A percentile compares a stretch with the other conserved stretches of the same genome.
These are phyloP conservation scores for Letharia lupina DNA, from an alignment of 495 filamentous ascomycete species.

Conservation along the genomic window DNA sequence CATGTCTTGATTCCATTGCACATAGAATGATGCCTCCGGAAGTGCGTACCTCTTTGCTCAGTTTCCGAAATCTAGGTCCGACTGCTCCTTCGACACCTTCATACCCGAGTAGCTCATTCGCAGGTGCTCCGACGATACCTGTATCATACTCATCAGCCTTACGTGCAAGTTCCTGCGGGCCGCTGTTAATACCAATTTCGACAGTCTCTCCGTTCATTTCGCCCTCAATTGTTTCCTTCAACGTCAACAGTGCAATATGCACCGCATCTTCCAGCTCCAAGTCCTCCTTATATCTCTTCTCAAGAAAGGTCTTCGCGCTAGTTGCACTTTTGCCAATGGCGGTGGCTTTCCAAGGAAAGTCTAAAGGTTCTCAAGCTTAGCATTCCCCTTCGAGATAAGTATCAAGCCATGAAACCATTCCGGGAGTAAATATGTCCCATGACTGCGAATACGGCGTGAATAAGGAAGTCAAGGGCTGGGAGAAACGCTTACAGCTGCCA, in stretches of 20 bases:
- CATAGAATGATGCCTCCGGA: not conserved
- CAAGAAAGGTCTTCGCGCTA: slow-evolving; percentile 94
- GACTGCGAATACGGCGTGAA: not conserved
- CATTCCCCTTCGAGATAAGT: not conserved
- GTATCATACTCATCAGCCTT: slow-evolving; percentile 31
- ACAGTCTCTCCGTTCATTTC: slow-evolving; percentile 99
- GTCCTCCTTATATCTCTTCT: slow-evolving; percentile 96
- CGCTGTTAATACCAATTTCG: slow-evolving; percentile 70
- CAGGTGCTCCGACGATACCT: slow-evolving; percentile 94
- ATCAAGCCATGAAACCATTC: not conserved
- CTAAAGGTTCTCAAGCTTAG: slow-evolving; percentile 27
- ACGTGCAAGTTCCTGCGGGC: not conserved
- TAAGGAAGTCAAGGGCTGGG: not conserved
- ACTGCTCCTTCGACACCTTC: slow-evolving; percentile 85
- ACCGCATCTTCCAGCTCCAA: slow-evolving; percentile 97
- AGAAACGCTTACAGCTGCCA: slow-evolving; percentile 44
- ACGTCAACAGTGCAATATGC: slow-evolving; percentile 91
- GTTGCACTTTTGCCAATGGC: slow-evolving; percentile 98
- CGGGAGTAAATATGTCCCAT: not conserved
- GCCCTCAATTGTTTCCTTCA: slow-evolving; percentile 98
- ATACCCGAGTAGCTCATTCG: slow-evolving; percentile 82
- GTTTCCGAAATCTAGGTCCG: slow-evolving; percentile 90
- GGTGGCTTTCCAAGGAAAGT: slow-evolving; percentile 99
- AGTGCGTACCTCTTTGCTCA: slow-evolving; percentile 59
- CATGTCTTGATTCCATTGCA: not conserved